Conservation (phyloP, 192 early-diverging fungal species). For the Backusella tuberculispora region DNA sequence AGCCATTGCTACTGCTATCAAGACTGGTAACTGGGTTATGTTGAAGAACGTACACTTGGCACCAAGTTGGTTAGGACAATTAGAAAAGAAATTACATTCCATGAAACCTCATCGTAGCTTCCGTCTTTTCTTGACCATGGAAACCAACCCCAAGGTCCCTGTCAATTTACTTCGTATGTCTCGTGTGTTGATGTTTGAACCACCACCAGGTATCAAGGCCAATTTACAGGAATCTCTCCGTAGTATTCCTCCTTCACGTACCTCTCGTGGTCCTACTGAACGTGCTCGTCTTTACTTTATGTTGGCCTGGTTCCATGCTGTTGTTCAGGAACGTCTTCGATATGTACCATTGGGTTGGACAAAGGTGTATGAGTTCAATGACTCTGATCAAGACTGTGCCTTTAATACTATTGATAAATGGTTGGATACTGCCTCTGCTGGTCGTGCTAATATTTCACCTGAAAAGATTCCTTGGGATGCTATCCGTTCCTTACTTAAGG, state of each 20-base stretch:
- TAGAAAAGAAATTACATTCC: conserved; percentile 93
- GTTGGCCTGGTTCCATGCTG: conserved; percentile 95
- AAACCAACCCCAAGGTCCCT: conserved; percentile 96
- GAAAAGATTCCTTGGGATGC: conserved; percentile 97
- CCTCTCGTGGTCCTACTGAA: conserved; percentile 79
- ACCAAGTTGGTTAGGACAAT: conserved; percentile 87
- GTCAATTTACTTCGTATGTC: conserved; percentile 88
- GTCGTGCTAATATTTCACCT: conserved; percentile 89
- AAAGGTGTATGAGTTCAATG: conserved; percentile 97
- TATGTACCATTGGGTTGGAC: conserved; percentile 99
- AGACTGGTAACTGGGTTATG: conserved; percentile 93
- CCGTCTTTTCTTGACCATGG: conserved; percentile 97
- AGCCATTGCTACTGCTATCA: conserved; percentile 83
- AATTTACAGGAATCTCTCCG: conserved; percentile 84
- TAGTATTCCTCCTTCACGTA: conserved; percentile 58
- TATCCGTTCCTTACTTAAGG: conserved; percentile 78
- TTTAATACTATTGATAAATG: conserved; percentile 89
- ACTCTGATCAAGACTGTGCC: conserved; percentile 94
- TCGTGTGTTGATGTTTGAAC: conserved; percentile 94
- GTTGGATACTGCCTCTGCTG: conserved; percentile 80
- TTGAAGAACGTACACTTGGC: conserved; percentile 99
- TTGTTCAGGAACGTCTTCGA: conserved; percentile 93
- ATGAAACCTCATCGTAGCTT: conserved; percentile 84
- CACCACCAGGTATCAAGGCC: conserved; percentile 94
- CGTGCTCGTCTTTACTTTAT: conserved; percentile 90